Evolutionary conservation across 177 flowering plant species (phyloP).

Genomic region (Tripterygium wilfordii): DNA sequence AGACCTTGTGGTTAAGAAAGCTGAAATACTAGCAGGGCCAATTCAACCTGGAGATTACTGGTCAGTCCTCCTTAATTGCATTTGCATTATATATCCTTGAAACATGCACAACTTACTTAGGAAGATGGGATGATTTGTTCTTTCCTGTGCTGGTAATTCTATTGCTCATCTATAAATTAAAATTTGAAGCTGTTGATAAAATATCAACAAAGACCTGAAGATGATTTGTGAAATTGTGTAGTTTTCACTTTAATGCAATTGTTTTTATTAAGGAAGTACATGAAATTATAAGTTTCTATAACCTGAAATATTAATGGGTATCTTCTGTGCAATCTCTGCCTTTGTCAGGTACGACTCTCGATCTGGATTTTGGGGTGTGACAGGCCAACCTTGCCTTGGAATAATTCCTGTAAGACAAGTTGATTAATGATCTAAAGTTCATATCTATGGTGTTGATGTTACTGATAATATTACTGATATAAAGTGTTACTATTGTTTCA

Average conservation of each 20-base stretch:
- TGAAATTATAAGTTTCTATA: not conserved
- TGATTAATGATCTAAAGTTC: too few species aligned
- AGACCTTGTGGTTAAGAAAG: conserved; percentile 47
- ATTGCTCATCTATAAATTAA: too few species aligned
- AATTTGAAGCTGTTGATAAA: too few species aligned
- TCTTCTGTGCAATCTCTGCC: conserved; percentile 4
- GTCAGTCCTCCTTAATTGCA: conserved; percentile 30
- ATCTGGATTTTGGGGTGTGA: conserved; percentile 94
- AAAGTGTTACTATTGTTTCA: conserved; percentile 21
- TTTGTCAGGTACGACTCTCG: conserved; percentile 65
- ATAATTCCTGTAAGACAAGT: conserved; percentile 66
- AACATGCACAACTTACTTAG: too few species aligned
- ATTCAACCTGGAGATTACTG: conserved; percentile 75
- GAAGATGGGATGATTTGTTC: too few species aligned
- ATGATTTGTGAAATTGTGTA: too few species aligned
- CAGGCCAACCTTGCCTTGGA: conserved; percentile 83
- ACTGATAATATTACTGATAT: not conserved
- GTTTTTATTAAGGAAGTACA: not conserved
- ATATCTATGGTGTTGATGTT: conserved; percentile 1
- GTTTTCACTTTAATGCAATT: too few species aligned
- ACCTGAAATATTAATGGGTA: not conserved
- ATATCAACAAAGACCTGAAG: too few species aligned
- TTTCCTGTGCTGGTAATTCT: too few species aligned
- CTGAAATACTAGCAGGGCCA: conserved; percentile 72
- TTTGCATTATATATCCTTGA: not conserved